Percentiles rank a stretch among this genome's conserved stretches.
Evolutionary conservation across 2,329 filamentous ascomycete species (phyloP).

Genomic region (Cyphellophora attinorum): DNA sequence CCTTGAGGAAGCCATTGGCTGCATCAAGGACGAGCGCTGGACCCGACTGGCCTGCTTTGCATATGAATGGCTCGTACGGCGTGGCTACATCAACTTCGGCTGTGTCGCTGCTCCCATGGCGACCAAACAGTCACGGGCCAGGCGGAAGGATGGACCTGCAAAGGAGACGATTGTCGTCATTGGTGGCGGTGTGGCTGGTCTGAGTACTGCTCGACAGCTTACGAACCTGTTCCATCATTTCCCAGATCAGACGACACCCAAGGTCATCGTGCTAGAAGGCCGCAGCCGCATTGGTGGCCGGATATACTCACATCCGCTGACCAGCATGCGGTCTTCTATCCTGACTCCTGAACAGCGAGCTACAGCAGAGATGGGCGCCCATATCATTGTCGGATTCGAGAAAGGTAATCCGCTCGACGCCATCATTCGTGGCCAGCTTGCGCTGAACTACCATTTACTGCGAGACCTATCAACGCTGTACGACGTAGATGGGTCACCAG

Average conservation of each 20-base stretch:
- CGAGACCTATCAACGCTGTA: constrained; percentile 78
- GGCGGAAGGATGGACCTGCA: constrained; percentile 35
- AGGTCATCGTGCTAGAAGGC: constrained; percentile 75
- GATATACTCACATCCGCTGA: constrained; percentile 73
- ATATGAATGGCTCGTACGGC: constrained; percentile 82
- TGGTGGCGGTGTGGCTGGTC: constrained; percentile 86
- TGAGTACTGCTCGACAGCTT: constrained; percentile 85
- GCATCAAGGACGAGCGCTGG: constrained; percentile 77
- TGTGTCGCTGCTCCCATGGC: constrained; percentile 63
- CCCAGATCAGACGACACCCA: constrained; percentile 59
- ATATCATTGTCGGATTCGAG: constrained; percentile 96
- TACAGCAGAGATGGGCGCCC: constrained; percentile 93
- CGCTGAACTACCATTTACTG: constrained; percentile 74
- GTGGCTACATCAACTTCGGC: constrained; percentile 94
- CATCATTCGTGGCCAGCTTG: constrained; percentile 81
- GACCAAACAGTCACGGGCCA: constrained; percentile 28
- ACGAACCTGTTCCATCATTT: constrained; percentile 80
- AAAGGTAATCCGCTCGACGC: constrained; percentile 89
- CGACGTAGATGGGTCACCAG: constrained; percentile 54
- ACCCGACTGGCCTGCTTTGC: constrained; percentile 81
- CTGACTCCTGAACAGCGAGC: constrained; percentile 49
- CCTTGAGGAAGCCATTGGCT: constrained; percentile 78
- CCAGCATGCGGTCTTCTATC: constrained; percentile 47
- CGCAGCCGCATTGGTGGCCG: constrained; percentile 79
- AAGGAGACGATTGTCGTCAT: constrained; percentile 74